Base-by-base conservation (phyloP, 352 stramenopile species). In the Phytophthora lateralis region DNA sequence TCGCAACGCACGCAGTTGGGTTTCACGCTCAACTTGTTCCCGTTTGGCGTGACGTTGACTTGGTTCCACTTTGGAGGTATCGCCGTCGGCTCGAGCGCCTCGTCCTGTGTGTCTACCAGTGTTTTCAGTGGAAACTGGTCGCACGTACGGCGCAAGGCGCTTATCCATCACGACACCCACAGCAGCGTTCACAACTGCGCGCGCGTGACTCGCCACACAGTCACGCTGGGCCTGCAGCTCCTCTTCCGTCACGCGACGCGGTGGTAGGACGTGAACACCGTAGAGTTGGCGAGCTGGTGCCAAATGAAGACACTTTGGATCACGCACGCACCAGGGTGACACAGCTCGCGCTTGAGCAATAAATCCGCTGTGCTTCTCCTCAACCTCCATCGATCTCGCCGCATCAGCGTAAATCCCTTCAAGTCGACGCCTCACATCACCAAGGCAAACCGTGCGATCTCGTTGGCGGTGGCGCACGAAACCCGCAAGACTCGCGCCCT, bases 281-380 rank as follows among this genome's bases (percentile, higher is more conserved):
- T 91, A 91, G 17, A 82, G 71, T 54, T 77, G 64, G 29, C 52
- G 53, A 41, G 78, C 78, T 11, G 78, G 79, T 2, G 63, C 75
- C 6, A 55, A 56, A 35, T 75, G 68, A 12, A 85, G 69, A 39
- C 60, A 78, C 42, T 81, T 84, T 1, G 46, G 43, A 27, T 89
- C 69, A 15, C 76, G 78, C 11, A 89, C 79, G 48, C 82, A 89
- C 82, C 82, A 91, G 5, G 61, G 72, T 11, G 82, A 91, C 27
- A 67, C 73, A 12, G 69, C 66, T 27, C 66, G 66, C 3, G 80
- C 78, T n/a, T 80, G 69, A 12, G 52, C 50, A 24, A 76, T 67
- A 55, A 86, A 89, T 1, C 51, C 43, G 15, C 85, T 63, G 26
- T 81, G 57, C 24, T 71, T 73, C 0, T 71, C 58, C 45, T 88